A percentile compares a stretch with the other conserved stretches of the same genome.
phyloP scores from a whole-genome alignment of 2,329 filamentous ascomycete genomes.

The Alternaria ethzedia region DNA sequence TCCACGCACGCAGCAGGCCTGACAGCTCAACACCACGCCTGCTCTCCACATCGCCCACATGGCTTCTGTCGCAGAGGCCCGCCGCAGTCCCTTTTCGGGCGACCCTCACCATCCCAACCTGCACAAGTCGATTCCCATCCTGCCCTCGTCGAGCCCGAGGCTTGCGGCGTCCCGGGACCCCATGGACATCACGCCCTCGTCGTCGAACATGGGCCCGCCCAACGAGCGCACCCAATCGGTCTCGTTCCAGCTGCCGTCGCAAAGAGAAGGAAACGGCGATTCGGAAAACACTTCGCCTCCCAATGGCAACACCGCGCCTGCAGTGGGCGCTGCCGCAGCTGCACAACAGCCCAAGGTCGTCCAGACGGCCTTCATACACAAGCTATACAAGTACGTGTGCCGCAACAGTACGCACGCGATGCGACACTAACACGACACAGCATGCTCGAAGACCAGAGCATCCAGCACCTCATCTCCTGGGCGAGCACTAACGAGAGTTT shows the following conservation, averaged over 20 bases:
- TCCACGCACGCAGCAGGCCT: not conserved
- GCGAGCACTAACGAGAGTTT: constrained; percentile 93
- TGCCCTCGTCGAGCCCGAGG: constrained; percentile 55
- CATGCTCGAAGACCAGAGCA: constrained; percentile 94
- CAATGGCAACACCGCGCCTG: constrained; percentile 51
- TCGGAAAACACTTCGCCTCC: constrained; percentile 35
- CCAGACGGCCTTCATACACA: constrained; percentile 98
- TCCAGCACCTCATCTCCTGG: constrained; percentile 97
- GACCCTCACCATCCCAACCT: constrained; percentile 51
- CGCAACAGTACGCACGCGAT: constrained; percentile 5
- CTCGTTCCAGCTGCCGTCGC: constrained; percentile 12
- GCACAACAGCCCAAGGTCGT: constrained; percentile 96
- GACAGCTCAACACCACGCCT: constrained; percentile 18
- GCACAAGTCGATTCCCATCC: constrained; percentile 60
- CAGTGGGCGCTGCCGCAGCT: constrained; percentile 68
- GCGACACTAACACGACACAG: constrained; percentile 58
- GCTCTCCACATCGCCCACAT: constrained; percentile 35
- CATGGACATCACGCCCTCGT: constrained; percentile 59
- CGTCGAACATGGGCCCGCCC: constrained; percentile 57
- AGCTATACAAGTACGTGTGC: constrained; percentile 86
- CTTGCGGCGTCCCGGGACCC: constrained; percentile 56
- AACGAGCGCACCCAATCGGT: constrained; percentile 50
- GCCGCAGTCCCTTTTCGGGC: constrained; percentile 56
- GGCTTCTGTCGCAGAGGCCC: constrained; percentile 54
- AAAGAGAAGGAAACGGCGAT: constrained; percentile 35